Conservation (phyloP, 2,329 filamentous ascomycete genomes). For the Sordariomycetes sp. region DNA sequence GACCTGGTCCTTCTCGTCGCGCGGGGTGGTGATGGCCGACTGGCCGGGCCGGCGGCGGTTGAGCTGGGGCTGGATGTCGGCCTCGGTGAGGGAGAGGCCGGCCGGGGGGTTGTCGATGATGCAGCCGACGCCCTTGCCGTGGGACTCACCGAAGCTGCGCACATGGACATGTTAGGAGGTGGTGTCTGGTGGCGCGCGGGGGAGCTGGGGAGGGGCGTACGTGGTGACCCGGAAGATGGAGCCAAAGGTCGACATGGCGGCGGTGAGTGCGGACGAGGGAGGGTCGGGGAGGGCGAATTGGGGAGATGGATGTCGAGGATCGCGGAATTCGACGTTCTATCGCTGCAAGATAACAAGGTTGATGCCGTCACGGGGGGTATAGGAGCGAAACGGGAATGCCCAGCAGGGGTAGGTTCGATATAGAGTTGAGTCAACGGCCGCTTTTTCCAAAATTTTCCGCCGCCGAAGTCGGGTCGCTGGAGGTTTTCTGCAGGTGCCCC, state of each 20-base stretch:
- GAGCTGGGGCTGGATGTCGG: conserved; percentile 90
- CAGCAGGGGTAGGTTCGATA: neutral
- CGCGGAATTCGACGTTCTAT: neutral
- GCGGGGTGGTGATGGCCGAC: conserved; percentile 78
- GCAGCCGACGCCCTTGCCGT: conserved; percentile 86
- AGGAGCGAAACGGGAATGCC: neutral
- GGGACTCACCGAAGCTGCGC: conserved; percentile 49
- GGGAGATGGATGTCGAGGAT: neutral
- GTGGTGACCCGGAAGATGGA: conserved; percentile 73
- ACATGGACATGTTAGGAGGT: conserved; percentile 5
- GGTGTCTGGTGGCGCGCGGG: neutral
- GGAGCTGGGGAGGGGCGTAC: conserved; percentile 32
- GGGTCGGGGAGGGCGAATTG: neutral
- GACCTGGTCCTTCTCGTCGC: conserved; percentile 85
- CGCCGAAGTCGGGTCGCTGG: neutral
- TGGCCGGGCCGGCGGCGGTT: conserved; percentile 84
- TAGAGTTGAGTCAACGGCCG: neutral
- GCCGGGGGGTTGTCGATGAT: conserved; percentile 91
- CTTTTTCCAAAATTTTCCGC: neutral
- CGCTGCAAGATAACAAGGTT: neutral
- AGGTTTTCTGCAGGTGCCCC: neutral
- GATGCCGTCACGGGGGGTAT: neutral
- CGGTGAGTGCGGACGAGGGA: conserved; percentile 8
- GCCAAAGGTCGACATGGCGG: conserved; percentile 78
- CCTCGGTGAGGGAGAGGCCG: conserved; percentile 73